Percentiles rank a stretch among this genome's conserved stretches.
Conservation (phyloP, 2,329 filamentous ascomycete species). For the Cladosporium sp. region DNA sequence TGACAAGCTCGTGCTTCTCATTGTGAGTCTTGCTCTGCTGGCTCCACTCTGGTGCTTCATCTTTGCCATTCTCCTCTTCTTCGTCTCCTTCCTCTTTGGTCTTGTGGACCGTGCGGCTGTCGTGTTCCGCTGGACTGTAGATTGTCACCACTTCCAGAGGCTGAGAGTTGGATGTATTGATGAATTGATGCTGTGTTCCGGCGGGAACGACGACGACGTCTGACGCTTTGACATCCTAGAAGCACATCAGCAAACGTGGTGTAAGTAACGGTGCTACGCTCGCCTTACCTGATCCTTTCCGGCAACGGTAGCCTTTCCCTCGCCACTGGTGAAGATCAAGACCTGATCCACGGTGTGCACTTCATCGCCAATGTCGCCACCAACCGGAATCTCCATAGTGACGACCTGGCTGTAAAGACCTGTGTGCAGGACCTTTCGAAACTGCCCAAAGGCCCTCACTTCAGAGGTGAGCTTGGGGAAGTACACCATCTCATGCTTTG, state of each 20-base stretch:
- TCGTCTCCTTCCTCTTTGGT: constrained; percentile 61
- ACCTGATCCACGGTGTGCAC: constrained; percentile 63
- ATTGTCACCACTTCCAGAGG: constrained; percentile 61
- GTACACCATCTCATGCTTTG: constrained; percentile 54
- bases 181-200: constrained; percentile 62
- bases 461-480: constrained; percentile 54
- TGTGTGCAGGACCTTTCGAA: constrained; percentile 59
- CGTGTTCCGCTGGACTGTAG: constrained; percentile 61
- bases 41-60: constrained; percentile 59
- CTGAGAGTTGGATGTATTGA: constrained; percentile 54
- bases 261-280: neutral
- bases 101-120: constrained; percentile 55
- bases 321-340: constrained; percentile 59
- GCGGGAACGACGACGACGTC: constrained; percentile 61
- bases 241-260: constrained; percentile 8
- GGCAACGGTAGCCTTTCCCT: constrained; percentile 54
- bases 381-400: constrained; percentile 60
- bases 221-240: constrained; percentile 47
- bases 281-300: constrained; percentile 51
- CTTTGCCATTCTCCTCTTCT: constrained; percentile 58
- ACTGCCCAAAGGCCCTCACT: constrained; percentile 54
- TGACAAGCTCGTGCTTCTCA: constrained; percentile 53
- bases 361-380: constrained; percentile 64
- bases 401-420: constrained; percentile 61
- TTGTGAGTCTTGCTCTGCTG: constrained; percentile 55